Evolutionary conservation across 805 yeast species (phyloP), one percentile per base, ranked within the genome.

Genomic region (Barnettozyma siamensis): DNA sequence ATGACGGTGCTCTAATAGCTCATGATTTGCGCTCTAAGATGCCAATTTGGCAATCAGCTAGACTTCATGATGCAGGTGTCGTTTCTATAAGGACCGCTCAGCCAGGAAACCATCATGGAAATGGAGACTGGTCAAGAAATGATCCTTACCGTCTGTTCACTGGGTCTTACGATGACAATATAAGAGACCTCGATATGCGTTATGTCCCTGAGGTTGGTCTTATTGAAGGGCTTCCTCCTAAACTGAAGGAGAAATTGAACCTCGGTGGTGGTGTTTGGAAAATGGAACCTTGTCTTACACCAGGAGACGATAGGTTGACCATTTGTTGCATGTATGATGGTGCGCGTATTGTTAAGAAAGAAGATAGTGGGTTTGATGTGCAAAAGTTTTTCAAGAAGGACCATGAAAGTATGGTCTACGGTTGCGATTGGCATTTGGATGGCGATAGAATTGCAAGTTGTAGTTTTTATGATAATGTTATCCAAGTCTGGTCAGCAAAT

Each of bases 261-360:
- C 65, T 93, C 3, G 89, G 88, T 1, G 98, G 99, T 6, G 99
- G 99, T 2, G 98, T 91, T 3, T 91, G 99, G 99, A 68, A 96
- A 52, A 69, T 93, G 43, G 65, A 78, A 7, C 96, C 95, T 2
- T 68, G 76, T 16, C 75, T 78, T 0, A 41, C 48, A 0, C 50
- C 55, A 4, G 50, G 55, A 12, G 68, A 67, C 27, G 63, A 74
- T 42, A 64, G 75, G 32, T 70, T 91, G 0, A 63, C 91, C 37
- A 78, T 81, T 0, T 89, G 97, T 59, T 88, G 96, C 56, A 93
- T 93, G 98, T 91, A 91, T 56, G 88, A 87, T 50, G 99, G 99
- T 15, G 96, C 95, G 2, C 70, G 88, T 43, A 66, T 89, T 0
- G 58, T 89, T 1, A 58, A 59, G 12, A 55, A 70, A n/a, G 51